Evolutionary conservation across 768 basidiomycete species (phyloP), one percentile per base, ranked within the genome.

Genomic region (Suillus cothurnatus): DNA sequence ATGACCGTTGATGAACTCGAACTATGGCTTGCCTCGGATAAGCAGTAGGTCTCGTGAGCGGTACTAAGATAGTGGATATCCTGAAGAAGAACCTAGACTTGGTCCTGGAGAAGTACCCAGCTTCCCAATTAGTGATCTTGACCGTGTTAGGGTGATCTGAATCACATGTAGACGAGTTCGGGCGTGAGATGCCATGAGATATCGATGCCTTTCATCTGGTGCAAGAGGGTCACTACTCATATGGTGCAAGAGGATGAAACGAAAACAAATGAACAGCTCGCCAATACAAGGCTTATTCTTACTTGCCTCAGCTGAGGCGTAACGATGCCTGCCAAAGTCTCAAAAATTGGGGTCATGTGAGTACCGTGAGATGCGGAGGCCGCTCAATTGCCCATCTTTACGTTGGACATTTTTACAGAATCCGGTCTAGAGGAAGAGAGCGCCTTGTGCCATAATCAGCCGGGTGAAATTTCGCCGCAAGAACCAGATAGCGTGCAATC

Each of bases 321-420:
- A 55, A 32, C 21, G 11, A 19, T 31, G 31, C 14, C 21, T 60
- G 17, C 19, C 17, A n/a, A 28, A 77, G 74, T 50, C 52, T 76
- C 53, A 74, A 73, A 47, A 77, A 77, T 57, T 77, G 75, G 75
- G 73, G 77, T 31, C 77, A 77, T 64, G 77, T 77, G 58, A 64
- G 74, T 67, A n/a, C n/a, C 50, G 55, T 21, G 38, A 11, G 14
- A 14, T 6, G 6, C 39, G 58, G 58, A 41, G 23, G 32, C 45
- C 61, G 6, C 36, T 12, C 15, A 19, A 11, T n/a, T 23, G 23
- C 17, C 26, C 6, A 38, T 21, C 11, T 19, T 64, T 61, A 62
- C 43, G 60, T 28, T 15, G 15, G n/a, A 32, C 31, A 28, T 26
- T 45, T 52, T 56, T 38, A 17, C 61, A 78, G 75, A 73, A 77